Evolutionary conservation across 106 monocot species (phyloP).

Genomic region (Dendrobium nobile): DNA sequence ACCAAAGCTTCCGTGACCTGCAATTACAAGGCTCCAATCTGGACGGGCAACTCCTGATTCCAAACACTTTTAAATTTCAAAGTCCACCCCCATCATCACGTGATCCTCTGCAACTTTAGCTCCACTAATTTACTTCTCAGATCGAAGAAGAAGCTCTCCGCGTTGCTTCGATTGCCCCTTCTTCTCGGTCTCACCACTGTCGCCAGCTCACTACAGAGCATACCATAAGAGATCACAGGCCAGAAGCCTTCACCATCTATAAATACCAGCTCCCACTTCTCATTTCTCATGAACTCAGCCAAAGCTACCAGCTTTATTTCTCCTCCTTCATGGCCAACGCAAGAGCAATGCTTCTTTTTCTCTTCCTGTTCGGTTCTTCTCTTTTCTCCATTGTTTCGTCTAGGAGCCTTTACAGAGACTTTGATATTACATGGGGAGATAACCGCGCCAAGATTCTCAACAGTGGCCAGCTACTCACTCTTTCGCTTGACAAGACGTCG

Average conservation of each 20-base stretch:
- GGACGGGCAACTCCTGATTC: neutral
- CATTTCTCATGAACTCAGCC: neutral
- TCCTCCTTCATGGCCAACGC: neutral
- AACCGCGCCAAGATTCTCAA: constrained; percentile 8
- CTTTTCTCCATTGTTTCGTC: neutral
- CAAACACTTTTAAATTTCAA: neutral
- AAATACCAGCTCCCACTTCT: neutral
- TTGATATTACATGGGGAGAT: constrained; percentile 18
- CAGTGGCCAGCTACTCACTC: constrained; percentile 11
- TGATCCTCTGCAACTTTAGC: neutral
- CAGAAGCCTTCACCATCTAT: neutral
- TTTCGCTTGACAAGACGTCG: constrained; percentile 13
- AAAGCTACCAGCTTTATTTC: neutral
- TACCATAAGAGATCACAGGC: neutral
- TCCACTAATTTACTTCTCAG: neutral
- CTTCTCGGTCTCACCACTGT: neutral
- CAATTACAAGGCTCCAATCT: neutral
- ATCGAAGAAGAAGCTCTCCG: neutral
- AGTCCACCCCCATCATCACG: too few relatives aligned
- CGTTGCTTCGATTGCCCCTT: neutral
- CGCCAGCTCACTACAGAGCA: neutral
- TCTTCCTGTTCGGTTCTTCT: neutral
- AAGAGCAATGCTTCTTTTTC: neutral
- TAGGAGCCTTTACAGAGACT: constrained; percentile 6
- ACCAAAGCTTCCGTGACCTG: neutral